Evolutionary conservation across 2,329 filamentous ascomycete species (phyloP).

Genomic region (Scytalidium lignicola): DNA sequence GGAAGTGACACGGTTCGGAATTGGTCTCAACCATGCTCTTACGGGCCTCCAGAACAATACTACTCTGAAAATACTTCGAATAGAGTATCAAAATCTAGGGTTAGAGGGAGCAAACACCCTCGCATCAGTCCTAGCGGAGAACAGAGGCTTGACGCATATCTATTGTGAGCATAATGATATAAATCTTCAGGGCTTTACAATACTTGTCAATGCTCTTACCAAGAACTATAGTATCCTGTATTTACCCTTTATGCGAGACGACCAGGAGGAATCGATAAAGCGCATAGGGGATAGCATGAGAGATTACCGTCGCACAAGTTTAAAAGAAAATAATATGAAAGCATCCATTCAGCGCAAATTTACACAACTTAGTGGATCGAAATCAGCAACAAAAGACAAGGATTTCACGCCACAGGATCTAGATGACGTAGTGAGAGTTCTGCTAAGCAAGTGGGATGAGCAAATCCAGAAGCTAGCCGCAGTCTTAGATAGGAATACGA

Average conservation of each 20-base stretch:
- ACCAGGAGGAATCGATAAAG: slow-evolving; percentile 56
- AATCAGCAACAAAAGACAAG: slow-evolving; percentile 14
- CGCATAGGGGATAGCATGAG: slow-evolving; percentile 30
- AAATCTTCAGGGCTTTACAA: slow-evolving; percentile 64
- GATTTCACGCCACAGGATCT: slow-evolving; percentile 27
- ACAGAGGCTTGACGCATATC: slow-evolving; percentile 57
- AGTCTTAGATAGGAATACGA: slow-evolving; percentile 26
- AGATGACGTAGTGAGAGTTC: slow-evolving; percentile 22
- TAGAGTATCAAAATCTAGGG: slow-evolving; percentile 65
- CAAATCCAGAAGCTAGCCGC: slow-evolving; percentile 21
- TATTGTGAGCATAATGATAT: slow-evolving; percentile 70
- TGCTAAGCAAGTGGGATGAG: slow-evolving; percentile 25
- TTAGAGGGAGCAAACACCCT: slow-evolving; percentile 65
- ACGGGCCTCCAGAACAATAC: slow-evolving; percentile 59
- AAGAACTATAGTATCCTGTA: slow-evolving; percentile 58
- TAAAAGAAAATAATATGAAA: slow-evolving; percentile 13
- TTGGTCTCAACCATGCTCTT: slow-evolving; percentile 62
- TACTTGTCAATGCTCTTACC: slow-evolving; percentile 63
- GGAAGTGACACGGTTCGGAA: slow-evolving; percentile 65
- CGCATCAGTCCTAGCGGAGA: slow-evolving; percentile 62
- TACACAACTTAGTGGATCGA: slow-evolving; percentile 21
- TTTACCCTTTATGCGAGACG: slow-evolving; percentile 58
- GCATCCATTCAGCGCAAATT: slow-evolving; percentile 24
- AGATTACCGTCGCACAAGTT: slow-evolving; percentile 14
- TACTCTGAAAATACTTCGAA: slow-evolving; percentile 54